Conservation (phyloP, 257 asterid species). For the Nicotiana sylvestris region DNA sequence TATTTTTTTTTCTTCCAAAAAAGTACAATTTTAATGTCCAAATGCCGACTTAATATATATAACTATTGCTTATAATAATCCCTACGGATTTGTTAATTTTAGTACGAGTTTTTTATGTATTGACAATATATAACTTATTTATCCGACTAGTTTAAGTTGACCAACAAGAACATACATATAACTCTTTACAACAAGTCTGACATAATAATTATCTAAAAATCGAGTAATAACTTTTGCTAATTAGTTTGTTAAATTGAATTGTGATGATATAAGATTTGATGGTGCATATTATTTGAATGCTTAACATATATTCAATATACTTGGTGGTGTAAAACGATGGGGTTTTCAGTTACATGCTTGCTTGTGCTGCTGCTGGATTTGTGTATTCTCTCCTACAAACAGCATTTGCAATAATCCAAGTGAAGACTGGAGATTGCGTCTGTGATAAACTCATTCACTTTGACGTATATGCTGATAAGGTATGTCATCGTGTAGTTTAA, state of each 20-base stretch:
- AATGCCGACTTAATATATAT: too few species aligned
- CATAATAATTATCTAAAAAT: too few species aligned
- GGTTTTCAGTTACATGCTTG: constrained; percentile 6
- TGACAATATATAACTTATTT: too few species aligned
- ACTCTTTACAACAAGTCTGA: not conserved
- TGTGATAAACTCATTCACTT: not conserved
- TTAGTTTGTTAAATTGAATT: too few species aligned
- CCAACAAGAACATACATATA: not conserved
- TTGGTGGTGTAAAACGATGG: not conserved
- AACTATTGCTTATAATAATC: not conserved
- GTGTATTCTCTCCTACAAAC: constrained; percentile 11
- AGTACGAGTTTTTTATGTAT: too few species aligned
- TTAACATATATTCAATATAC: not conserved
- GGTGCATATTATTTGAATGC: too few species aligned
- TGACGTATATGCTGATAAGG: constrained; percentile 10
- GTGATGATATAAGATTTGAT: too few species aligned
- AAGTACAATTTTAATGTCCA: too few species aligned
- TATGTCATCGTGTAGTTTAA: not conserved
- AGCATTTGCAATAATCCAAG: not conserved
- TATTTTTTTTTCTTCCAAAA: too few species aligned
- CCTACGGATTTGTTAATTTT: not conserved
- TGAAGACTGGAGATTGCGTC: not conserved
- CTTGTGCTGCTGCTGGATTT: constrained; percentile 6
- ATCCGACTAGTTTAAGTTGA: not conserved
- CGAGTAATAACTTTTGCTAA: too few species aligned